Conservation (phyloP, 2,329 filamentous ascomycete species). For the Acrodontium crateriforme region DNA sequence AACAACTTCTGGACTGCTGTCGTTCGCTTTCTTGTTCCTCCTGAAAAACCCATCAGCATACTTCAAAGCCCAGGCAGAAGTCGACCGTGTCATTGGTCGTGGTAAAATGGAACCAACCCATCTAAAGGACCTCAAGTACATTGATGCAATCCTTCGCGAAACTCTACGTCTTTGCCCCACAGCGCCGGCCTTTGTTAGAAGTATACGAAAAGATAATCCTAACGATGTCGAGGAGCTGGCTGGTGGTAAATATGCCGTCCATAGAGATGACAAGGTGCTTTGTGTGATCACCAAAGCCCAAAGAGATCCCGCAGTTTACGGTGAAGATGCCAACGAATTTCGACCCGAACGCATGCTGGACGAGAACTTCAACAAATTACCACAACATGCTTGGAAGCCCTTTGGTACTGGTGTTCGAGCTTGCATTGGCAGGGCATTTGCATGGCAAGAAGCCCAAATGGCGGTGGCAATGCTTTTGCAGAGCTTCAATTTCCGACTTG, state of each 20-base stretch:
- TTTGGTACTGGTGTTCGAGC: conserved; percentile 59
- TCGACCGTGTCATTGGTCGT: conserved; percentile 50
- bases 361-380: conserved; percentile 43
- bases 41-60: conserved; percentile 48
- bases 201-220: conserved; percentile 30
- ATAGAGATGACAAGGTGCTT: conserved; percentile 37
- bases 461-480: conserved; percentile 51
- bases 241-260: conserved; percentile 47
- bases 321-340: conserved; percentile 51
- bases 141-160: conserved; percentile 53
- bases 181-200: conserved; percentile 43
- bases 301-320: conserved; percentile 49
- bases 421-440: conserved; percentile 58
- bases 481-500: conserved; percentile 53
- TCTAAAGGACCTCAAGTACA: conserved; percentile 50
- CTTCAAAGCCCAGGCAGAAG: conserved; percentile 50
- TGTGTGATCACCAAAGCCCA: conserved; percentile 43
- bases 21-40: conserved; percentile 52
- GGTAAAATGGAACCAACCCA: conserved; percentile 46
- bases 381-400: conserved; percentile 31
- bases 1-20: conserved; percentile 53
- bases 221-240: conserved; percentile 36
- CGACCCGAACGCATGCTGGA: conserved; percentile 60
- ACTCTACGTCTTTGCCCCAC: conserved; percentile 46
- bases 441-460: conserved; percentile 58